These are phyloP conservation scores for Aspergillus haitiensis DNA, from an alignment of 495 filamentous ascomycete species.

Conservation along the genomic window DNA sequence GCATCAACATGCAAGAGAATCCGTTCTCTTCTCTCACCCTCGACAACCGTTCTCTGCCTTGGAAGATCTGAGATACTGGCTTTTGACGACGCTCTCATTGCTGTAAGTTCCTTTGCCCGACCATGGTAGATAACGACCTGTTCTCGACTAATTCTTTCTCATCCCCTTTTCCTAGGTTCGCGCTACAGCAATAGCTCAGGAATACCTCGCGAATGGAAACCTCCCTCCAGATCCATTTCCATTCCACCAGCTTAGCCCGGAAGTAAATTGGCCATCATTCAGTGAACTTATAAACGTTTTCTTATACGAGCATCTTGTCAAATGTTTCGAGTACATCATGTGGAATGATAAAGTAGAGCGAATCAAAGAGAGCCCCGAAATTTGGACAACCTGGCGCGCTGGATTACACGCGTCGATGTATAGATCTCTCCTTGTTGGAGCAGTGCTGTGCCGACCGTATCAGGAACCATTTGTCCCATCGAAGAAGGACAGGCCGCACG, in stretches of 20 bases:
- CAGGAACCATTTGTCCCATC: neutral
- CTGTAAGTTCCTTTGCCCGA: too few species aligned
- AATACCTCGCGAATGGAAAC: neutral
- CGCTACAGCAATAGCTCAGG: neutral
- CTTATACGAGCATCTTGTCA: neutral
- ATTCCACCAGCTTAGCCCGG: neutral
- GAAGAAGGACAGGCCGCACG: neutral
- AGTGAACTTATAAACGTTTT: neutral
- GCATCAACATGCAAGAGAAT: too few species aligned
- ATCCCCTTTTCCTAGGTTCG: neutral
- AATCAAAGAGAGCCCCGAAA: neutral
- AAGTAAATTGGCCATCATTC: neutral
- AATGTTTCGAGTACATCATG: neutral
- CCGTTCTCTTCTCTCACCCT: too few species aligned
- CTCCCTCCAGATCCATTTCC: neutral
- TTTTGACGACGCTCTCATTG: too few species aligned
- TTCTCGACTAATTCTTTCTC: too few species aligned
- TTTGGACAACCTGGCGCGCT: neutral
- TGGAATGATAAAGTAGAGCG: neutral
- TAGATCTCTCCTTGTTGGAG: neutral
- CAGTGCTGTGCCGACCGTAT: slow-evolving; percentile 1
- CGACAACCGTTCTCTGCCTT: too few species aligned
- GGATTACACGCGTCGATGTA: slow-evolving; percentile 3
- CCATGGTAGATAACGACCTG: too few species aligned
- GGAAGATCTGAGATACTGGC: too few species aligned